Percentiles rank a stretch among this genome's conserved stretches.
These are phyloP conservation scores for Lepiota venenata DNA, from an alignment of 768 basidiomycete genomes.

Conservation along the genomic window DNA sequence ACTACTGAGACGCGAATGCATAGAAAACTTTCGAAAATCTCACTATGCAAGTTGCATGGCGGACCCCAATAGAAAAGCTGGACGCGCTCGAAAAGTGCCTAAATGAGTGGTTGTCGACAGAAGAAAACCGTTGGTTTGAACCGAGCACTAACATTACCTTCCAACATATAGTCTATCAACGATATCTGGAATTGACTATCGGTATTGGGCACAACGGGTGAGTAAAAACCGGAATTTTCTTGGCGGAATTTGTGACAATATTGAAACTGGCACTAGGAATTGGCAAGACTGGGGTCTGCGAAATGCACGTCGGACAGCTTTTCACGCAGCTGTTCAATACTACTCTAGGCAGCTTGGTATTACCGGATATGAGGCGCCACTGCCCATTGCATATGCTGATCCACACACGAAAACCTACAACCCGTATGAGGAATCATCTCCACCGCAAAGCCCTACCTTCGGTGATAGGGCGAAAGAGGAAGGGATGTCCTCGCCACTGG, in stretches of 20 bases:
- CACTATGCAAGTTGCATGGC: slow-evolving; percentile 74
- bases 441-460: slow-evolving; percentile 12
- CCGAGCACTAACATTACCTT: slow-evolving; percentile 61
- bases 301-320: slow-evolving; percentile 64
- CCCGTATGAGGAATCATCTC: neutral
- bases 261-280: slow-evolving; percentile 18
- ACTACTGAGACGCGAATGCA: slow-evolving; percentile 12
- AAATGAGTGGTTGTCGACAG: slow-evolving; percentile 75
- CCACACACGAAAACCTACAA: slow-evolving; percentile 13
- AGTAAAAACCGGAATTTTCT: neutral
- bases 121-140: slow-evolving; percentile 78
- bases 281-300: slow-evolving; percentile 58
- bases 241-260: neutral
- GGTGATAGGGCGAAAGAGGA: slow-evolving; percentile 10
- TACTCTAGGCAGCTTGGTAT: slow-evolving; percentile 72
- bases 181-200: slow-evolving; percentile 66
- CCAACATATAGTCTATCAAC: slow-evolving; percentile 63
- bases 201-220: slow-evolving; percentile 56
- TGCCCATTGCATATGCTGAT: slow-evolving; percentile 54
- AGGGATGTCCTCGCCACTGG: slow-evolving; percentile 7
- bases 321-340: slow-evolving; percentile 74
- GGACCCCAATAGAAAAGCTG: slow-evolving; percentile 66
- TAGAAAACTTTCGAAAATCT: slow-evolving; percentile 67
- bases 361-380: slow-evolving; percentile 51
- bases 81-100: slow-evolving; percentile 64